Percentiles rank a stretch among this genome's conserved stretches.
phyloP scores from a whole-genome alignment of 371 early-diverging fungal species.

The Mucor mucedo region DNA sequence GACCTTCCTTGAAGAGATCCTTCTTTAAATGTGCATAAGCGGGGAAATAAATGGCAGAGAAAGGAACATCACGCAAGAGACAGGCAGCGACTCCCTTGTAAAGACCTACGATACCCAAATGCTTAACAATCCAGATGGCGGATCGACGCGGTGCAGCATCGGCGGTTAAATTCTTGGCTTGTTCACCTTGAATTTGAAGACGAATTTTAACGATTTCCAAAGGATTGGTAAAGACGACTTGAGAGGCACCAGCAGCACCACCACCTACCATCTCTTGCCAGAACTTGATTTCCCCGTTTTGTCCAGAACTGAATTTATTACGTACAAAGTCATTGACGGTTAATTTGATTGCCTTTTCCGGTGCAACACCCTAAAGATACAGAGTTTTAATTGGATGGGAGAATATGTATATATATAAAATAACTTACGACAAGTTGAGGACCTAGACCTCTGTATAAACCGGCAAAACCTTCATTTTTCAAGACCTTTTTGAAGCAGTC shows the following conservation, averaged over 20 bases:
- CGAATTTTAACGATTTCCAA: slow-evolving; percentile 98
- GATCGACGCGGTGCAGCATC: slow-evolving; percentile 67
- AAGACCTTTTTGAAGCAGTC: slow-evolving; percentile 96
- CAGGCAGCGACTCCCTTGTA: slow-evolving; percentile 96
- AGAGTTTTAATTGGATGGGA: slow-evolving; percentile 18
- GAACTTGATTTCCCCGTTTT: slow-evolving; percentile 78
- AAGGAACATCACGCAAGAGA: slow-evolving; percentile 95
- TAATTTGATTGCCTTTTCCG: slow-evolving; percentile 98
- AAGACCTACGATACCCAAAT: slow-evolving; percentile 91
- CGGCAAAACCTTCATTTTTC: slow-evolving; percentile 89
- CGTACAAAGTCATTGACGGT: slow-evolving; percentile 96
- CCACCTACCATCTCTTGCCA: slow-evolving; percentile 89
- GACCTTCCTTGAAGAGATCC: slow-evolving; percentile 82
- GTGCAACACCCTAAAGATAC: slow-evolving; percentile 80
- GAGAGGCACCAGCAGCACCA: slow-evolving; percentile 89
- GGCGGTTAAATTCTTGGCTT: slow-evolving; percentile 52
- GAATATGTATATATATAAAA: slow-evolving; percentile 1
- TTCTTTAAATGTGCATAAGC: slow-evolving; percentile 93
- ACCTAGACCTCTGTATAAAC: slow-evolving; percentile 94
- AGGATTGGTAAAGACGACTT: slow-evolving; percentile 95
- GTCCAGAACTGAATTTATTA: slow-evolving; percentile 64
- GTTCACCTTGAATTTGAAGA: slow-evolving; percentile 88
- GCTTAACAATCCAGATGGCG: slow-evolving; percentile 89
- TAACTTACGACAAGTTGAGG: slow-evolving; percentile 91
- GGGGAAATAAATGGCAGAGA: slow-evolving; percentile 97